A percentile compares a stretch with the other conserved stretches of the same genome.
Evolutionary conservation across 2,329 filamentous ascomycete genomes (phyloP).

Genomic region (Alternaria rosae): DNA sequence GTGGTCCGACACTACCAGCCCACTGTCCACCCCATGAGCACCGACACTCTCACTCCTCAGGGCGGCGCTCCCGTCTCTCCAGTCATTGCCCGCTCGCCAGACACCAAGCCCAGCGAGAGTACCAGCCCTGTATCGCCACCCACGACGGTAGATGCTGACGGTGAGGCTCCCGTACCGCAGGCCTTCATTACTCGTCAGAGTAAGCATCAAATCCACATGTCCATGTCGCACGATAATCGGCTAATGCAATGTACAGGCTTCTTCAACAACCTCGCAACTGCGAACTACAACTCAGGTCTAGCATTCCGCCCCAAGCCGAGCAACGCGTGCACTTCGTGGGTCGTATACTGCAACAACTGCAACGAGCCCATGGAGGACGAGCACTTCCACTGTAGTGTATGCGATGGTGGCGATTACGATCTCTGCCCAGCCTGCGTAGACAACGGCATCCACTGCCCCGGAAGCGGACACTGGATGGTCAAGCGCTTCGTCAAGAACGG

Average conservation of each 20-base stretch:
- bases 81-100: constrained; percentile 40
- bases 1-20: constrained; percentile 18
- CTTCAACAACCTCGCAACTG: constrained; percentile 41
- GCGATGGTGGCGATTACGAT: constrained; percentile 93
- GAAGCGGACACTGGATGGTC: constrained; percentile 88
- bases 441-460: constrained; percentile 77
- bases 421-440: constrained; percentile 83
- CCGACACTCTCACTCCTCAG: constrained; percentile 34
- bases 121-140: constrained; percentile 35
- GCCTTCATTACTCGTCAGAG: constrained; percentile 48
- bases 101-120: constrained; percentile 21
- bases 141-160: constrained; percentile 29
- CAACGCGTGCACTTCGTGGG: constrained; percentile 64
- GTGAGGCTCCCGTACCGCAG: constrained; percentile 52
- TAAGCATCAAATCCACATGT: constrained; percentile 26
- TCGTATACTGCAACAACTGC: constrained; percentile 94
- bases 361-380: constrained; percentile 77
- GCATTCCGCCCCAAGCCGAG: constrained; percentile 52
- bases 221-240: background rate
- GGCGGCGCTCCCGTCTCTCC: constrained; percentile 32
- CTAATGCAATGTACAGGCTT: constrained; percentile 33
- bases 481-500: constrained; percentile 85
- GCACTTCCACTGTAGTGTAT: constrained; percentile 95
- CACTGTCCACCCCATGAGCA: constrained; percentile 38
- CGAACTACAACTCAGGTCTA: constrained; percentile 37